A percentile compares a stretch with the other conserved stretches of the same genome.
Evolutionary conservation across 768 basidiomycete species (phyloP).

Genomic region (Amanita pallidorosea): DNA sequence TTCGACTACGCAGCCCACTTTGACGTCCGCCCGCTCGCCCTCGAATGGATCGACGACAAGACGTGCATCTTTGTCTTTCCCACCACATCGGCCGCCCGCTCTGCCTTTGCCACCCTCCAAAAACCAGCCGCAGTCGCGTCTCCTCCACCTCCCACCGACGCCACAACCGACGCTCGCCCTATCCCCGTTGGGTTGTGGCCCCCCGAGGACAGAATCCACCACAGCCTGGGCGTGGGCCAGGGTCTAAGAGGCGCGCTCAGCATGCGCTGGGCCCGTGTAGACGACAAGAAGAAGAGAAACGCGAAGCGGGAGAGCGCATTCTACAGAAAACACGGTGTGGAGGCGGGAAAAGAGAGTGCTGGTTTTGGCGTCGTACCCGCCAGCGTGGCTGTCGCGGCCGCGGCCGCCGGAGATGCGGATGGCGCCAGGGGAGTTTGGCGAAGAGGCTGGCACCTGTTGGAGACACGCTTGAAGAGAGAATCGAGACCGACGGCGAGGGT

Average conservation of each 20-base stretch:
- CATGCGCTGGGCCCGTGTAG: slow-evolving; percentile 66
- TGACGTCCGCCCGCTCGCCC: slow-evolving; percentile 57
- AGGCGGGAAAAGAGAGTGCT: slow-evolving; percentile 5
- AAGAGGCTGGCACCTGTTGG: neutral
- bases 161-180: slow-evolving; percentile 47
- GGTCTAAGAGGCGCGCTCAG: slow-evolving; percentile 55
- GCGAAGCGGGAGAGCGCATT: slow-evolving; percentile 67
- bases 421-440: neutral
- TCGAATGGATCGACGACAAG: slow-evolving; percentile 83
- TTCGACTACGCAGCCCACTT: slow-evolving; percentile 80
- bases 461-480: slow-evolving; percentile 5
- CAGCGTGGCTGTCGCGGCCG: neutral
- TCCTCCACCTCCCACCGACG: too few species aligned
- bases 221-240: slow-evolving; percentile 57
- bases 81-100: slow-evolving; percentile 39
- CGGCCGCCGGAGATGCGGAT: neutral
- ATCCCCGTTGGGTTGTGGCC: slow-evolving; percentile 74
- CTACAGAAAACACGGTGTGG: slow-evolving; percentile 61
- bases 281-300: slow-evolving; percentile 72
- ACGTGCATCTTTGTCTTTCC: slow-evolving; percentile 74
- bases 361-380: neutral
- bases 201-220: slow-evolving; percentile 65
- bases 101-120: slow-evolving; percentile 38
- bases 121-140: slow-evolving; percentile 34
- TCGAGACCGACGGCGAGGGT: slow-evolving; percentile 9